Conservation (phyloP, 202 grass and related monocot genomes). For the Zizania palustris region DNA sequence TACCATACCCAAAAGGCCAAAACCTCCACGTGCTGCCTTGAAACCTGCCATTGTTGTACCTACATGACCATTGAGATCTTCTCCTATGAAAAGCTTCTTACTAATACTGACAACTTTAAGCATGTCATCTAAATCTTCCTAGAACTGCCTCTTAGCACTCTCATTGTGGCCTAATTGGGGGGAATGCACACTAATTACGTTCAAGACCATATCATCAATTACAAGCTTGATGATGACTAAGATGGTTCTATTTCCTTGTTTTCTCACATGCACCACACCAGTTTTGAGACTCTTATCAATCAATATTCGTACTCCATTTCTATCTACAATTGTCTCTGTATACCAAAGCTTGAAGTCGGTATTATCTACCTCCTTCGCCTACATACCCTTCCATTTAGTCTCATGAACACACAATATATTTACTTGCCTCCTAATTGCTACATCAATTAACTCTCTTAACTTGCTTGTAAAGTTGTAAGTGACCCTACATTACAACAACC, state of each 20-base stretch:
- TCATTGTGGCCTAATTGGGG: neutral
- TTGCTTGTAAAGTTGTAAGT: too few relatives aligned
- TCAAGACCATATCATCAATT: neutral
- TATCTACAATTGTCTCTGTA: neutral
- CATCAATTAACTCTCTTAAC: too few relatives aligned
- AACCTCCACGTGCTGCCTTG: neutral
- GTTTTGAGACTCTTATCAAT: neutral
- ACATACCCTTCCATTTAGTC: neutral
- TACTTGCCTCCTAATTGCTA: neutral
- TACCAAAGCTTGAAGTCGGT: neutral
- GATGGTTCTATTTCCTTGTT: neutral
- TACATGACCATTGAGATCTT: neutral
- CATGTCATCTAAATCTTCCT: too few relatives aligned
- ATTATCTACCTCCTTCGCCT: neutral
- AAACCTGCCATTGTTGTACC: neutral
- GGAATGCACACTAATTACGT: neutral
- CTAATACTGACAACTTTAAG: neutral
- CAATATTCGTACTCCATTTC: neutral
- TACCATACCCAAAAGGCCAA: neutral
- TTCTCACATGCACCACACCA: neutral
- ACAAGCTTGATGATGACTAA: neutral
- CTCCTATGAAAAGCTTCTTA: neutral
- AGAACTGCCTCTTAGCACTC: too few relatives aligned
- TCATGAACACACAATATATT: neutral
- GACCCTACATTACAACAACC: too few relatives aligned